Conservation (phyloP, 2,329 filamentous ascomycete species). For the Corniculantispora saksenae region DNA sequence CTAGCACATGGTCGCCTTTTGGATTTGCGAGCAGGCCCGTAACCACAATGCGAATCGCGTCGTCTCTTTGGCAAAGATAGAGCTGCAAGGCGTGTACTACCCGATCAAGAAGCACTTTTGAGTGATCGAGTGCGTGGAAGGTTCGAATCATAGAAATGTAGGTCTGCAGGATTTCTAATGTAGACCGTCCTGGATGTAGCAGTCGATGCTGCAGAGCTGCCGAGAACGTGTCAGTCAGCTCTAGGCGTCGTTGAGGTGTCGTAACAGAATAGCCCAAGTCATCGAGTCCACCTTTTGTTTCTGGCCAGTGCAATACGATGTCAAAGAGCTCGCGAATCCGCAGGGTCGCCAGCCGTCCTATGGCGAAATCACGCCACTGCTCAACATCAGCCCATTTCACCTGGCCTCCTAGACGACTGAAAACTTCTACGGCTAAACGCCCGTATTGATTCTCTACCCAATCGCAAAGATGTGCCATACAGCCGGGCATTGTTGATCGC, state of each 20-base stretch:
- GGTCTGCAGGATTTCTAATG: slow-evolving; percentile 71
- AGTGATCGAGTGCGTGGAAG: slow-evolving; percentile 74
- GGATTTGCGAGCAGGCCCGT: slow-evolving; percentile 68
- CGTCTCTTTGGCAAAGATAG: slow-evolving; percentile 76
- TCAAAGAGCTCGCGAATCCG: slow-evolving; percentile 75
- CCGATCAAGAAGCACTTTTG: slow-evolving; percentile 74
- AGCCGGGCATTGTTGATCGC: slow-evolving; percentile 46
- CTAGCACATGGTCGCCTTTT: slow-evolving; percentile 50
- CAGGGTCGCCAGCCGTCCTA: slow-evolving; percentile 67
- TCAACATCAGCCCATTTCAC: slow-evolving; percentile 60
- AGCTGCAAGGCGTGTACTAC: slow-evolving; percentile 72
- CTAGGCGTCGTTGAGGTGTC: slow-evolving; percentile 65
- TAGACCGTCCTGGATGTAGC: slow-evolving; percentile 74
- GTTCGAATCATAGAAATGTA: slow-evolving; percentile 80
- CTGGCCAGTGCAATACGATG: slow-evolving; percentile 75
- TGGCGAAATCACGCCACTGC: slow-evolving; percentile 70
- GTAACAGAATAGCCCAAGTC: slow-evolving; percentile 73
- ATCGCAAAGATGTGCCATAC: slow-evolving; percentile 59
- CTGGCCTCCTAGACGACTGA: slow-evolving; percentile 47
- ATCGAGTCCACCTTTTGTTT: slow-evolving; percentile 69
- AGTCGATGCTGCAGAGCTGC: slow-evolving; percentile 65
- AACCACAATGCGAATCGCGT: slow-evolving; percentile 77
- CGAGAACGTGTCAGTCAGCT: slow-evolving; percentile 71
- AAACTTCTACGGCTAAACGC: slow-evolving; percentile 63
- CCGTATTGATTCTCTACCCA: slow-evolving; percentile 72